phyloP scores from a whole-genome alignment of 495 filamentous ascomycete genomes.

The Penicilliopsis zonata region DNA sequence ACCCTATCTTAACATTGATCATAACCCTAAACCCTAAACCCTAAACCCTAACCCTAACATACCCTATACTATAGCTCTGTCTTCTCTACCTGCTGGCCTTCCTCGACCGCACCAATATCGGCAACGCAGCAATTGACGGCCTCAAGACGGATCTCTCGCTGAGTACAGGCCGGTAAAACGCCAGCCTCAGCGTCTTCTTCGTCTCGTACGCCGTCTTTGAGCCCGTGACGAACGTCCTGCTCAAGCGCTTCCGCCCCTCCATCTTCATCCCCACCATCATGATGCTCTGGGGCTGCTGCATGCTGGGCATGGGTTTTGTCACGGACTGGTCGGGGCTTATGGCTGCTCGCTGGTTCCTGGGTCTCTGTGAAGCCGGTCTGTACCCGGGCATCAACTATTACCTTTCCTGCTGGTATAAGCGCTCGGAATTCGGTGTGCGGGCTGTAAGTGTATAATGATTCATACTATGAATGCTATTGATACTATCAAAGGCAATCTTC shows the following conservation, averaged over 20 bases:
- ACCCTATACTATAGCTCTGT: constrained; percentile 78
- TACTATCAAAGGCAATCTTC: constrained; percentile 79
- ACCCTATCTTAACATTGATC: no score
- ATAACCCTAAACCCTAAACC: no score
- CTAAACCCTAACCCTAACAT: no score
- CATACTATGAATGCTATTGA: no score
- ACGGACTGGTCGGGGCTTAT: constrained; percentile 68
- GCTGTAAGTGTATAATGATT: no score
- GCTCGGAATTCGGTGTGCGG: constrained; percentile 67
- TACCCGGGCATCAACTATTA: constrained; percentile 87
- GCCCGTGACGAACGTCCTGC: constrained; percentile 75
- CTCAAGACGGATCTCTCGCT: constrained; percentile 53
- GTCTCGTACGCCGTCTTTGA: constrained; percentile 82
- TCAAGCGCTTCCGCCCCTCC: constrained; percentile 64
- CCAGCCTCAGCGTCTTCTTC: constrained; percentile 77
- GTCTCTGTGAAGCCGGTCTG: constrained; percentile 71
- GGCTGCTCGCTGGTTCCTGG: constrained; percentile 77
- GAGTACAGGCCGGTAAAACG: constrained; percentile 61
- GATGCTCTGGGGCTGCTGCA: constrained; percentile 58
- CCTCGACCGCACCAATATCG: constrained; percentile 74
- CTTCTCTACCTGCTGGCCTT: constrained; percentile 79
- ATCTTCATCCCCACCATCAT: constrained; percentile 56
- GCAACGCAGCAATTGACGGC: constrained; percentile 78
- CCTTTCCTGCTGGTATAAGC: constrained; percentile 77
- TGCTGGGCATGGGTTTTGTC: constrained; percentile 76